Base-by-base conservation (phyloP, 768 basidiomycete genomes). In the Rhodosporidiobolus odoratus region DNA sequence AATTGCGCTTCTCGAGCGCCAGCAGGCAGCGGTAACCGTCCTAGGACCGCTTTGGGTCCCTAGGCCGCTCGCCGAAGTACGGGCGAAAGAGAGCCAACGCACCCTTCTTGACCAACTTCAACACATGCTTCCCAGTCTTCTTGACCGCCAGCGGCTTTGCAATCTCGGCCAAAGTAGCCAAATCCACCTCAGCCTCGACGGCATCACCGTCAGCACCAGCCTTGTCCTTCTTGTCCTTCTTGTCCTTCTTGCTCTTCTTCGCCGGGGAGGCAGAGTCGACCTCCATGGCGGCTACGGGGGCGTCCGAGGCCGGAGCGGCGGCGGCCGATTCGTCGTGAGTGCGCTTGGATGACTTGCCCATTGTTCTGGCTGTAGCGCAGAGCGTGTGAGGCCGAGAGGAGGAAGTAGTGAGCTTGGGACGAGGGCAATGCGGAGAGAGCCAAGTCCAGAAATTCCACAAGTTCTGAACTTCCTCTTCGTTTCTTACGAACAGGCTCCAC, bases 51-150 rank as follows among this genome's bases (percentile, higher is more conserved):
- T n/a, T n/a, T n/a, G 43, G 43, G 43, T 45, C 23, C 48, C 43
- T 8, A 23, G n/a, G 8, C 23, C 16, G 58, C 12, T 35, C n/a
- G n/a, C n/a, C n/a, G n/a, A n/a, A n/a, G n/a, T n/a, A n/a, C 34
- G 38, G 4, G 25, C 2, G 27, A 58, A 41, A 1, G 32, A 4
- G 30, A n/a, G 41, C 32, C n/a, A 16, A 73, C 76, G 53, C 21
- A 81, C 92, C 92, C 82, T 89, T 91, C 83, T 93, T 96, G 75
- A 97, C 89, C 12, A 89, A 89, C 81, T 93, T 94, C 83, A 97
- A 89, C 41, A 98, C 82, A 81, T 93, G 97, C 82, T 96, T 98
- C 50, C 89, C 81, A 37, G 97, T 84, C 81, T 98, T 99, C 83
- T 88, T 91, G 79, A 88, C 87, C 30, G 96, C 96, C 45, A 99